Percentiles rank a stretch among this genome's conserved stretches.
Conservation (phyloP, 129 eudicot species). For the Flaveria trinervia region DNA sequence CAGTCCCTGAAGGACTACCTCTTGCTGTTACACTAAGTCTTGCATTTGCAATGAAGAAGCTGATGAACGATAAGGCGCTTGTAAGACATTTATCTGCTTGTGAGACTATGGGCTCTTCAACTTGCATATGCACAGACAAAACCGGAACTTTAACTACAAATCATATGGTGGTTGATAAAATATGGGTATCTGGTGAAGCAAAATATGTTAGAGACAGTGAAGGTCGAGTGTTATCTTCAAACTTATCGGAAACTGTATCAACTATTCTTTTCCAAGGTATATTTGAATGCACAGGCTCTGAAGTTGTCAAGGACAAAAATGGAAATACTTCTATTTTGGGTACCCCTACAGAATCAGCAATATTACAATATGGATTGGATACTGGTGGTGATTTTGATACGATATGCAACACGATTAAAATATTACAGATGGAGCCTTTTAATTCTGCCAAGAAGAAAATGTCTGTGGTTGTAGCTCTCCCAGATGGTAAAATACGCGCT, state of each 20-base stretch:
- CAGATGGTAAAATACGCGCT: slow-evolving; percentile 58
- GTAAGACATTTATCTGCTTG: slow-evolving; percentile 88
- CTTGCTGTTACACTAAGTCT: slow-evolving; percentile 86
- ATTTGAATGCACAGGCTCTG: too few relatives aligned
- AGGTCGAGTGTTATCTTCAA: too few relatives aligned
- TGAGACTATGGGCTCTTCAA: slow-evolving; percentile 89
- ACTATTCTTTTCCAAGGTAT: too few relatives aligned
- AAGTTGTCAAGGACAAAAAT: too few relatives aligned
- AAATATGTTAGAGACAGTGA: too few relatives aligned
- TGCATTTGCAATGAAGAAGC: slow-evolving; percentile 83
- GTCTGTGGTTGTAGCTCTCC: slow-evolving; percentile 76
- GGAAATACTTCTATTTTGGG: too few relatives aligned
- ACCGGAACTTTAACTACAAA: slow-evolving; percentile 88
- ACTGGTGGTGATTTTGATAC: too few relatives aligned
- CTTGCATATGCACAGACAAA: slow-evolving; percentile 75
- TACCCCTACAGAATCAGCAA: too few relatives aligned
- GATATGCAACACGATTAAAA: too few relatives aligned
- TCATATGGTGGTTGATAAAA: slow-evolving; percentile 63
- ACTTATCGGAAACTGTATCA: too few relatives aligned
- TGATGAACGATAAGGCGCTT: slow-evolving; percentile 74
- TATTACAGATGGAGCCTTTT: slow-evolving; percentile 22
- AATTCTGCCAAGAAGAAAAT: slow-evolving; percentile 80
- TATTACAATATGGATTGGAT: too few relatives aligned
- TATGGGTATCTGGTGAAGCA: too few relatives aligned
- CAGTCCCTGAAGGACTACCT: slow-evolving; percentile 91